Conservation (phyloP, 2,329 filamentous ascomycete species). For the Verticillium klebahnii region DNA sequence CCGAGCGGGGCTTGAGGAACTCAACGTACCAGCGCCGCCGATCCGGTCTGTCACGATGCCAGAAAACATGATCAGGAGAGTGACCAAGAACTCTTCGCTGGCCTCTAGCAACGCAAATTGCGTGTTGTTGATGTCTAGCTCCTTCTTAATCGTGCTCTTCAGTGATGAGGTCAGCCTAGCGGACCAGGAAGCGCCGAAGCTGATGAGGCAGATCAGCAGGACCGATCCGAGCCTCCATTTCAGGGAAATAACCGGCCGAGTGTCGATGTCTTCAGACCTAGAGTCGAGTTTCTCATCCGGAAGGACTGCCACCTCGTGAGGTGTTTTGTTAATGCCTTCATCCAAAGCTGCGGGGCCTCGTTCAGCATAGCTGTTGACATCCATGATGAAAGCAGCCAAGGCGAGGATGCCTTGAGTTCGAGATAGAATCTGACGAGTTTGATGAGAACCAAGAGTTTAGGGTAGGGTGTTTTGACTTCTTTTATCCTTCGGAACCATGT, state of each 20-base stretch:
- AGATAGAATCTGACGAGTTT: too few species aligned
- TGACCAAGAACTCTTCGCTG: conserved; percentile 60
- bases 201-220: conserved; percentile 46
- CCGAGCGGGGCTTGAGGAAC: not conserved
- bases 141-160: conserved; percentile 57
- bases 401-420: too few species aligned
- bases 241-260: not conserved
- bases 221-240: conserved; percentile 29
- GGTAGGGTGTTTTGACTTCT: too few species aligned
- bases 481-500: too few species aligned
- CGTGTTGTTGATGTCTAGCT: conserved; percentile 55
- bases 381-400: too few species aligned
- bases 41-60: conserved; percentile 54
- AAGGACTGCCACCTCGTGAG: not conserved
- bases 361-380: too few species aligned
- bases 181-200: conserved; percentile 57
- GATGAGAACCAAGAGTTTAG: too few species aligned
- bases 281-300: not conserved
- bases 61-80: conserved; percentile 46
- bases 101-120: conserved; percentile 55
- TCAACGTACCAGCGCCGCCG: conserved; percentile 45
- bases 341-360: not conserved
- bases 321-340: not conserved
- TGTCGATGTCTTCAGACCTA: not conserved
- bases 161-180: conserved; percentile 54